phyloP scores from a whole-genome alignment of 176 grass and related monocot species.

The Raddia distichophylla region DNA sequence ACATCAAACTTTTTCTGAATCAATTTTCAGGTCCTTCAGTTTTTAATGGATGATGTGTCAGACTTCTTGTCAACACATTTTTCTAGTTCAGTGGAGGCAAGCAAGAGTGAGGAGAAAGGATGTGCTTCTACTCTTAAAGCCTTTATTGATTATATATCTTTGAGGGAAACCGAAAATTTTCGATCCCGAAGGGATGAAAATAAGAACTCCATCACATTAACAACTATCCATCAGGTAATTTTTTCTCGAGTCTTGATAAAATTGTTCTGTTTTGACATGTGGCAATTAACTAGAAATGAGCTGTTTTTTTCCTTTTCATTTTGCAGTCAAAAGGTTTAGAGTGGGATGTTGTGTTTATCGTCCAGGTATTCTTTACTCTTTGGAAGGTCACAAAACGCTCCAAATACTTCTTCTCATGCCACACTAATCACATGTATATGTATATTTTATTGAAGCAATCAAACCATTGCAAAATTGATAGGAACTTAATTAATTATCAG shows the following conservation, averaged over 20 bases:
- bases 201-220: slow-evolving; percentile 86
- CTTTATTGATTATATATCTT: slow-evolving; percentile 81
- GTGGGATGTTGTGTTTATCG: slow-evolving; percentile 94
- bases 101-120: slow-evolving; percentile 64
- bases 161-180: slow-evolving; percentile 91
- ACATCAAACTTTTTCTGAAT: slow-evolving; percentile 29
- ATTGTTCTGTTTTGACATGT: slow-evolving; percentile 22
- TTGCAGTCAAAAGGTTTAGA: slow-evolving; percentile 98
- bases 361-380: slow-evolving; percentile 71
- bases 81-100: slow-evolving; percentile 55
- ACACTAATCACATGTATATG: slow-evolving; percentile 24
- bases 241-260: slow-evolving; percentile 17
- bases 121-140: slow-evolving; percentile 67
- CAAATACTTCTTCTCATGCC: background rate
- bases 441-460: background rate
- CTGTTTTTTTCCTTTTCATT: slow-evolving; percentile 37
- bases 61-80: slow-evolving; percentile 95
- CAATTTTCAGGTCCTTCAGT: slow-evolving; percentile 77
- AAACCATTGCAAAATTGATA: background rate
- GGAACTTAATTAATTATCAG: background rate
- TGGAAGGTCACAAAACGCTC: slow-evolving; percentile 23
- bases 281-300: slow-evolving; percentile 7
- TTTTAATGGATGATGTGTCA: slow-evolving; percentile 95
- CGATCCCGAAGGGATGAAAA: slow-evolving; percentile 79
- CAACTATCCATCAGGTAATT: slow-evolving; percentile 94